Percentiles rank a stretch among this genome's conserved stretches.
Evolutionary conservation across 164 flowering plant genomes (phyloP).

Genomic region (Platanus orientalis): DNA sequence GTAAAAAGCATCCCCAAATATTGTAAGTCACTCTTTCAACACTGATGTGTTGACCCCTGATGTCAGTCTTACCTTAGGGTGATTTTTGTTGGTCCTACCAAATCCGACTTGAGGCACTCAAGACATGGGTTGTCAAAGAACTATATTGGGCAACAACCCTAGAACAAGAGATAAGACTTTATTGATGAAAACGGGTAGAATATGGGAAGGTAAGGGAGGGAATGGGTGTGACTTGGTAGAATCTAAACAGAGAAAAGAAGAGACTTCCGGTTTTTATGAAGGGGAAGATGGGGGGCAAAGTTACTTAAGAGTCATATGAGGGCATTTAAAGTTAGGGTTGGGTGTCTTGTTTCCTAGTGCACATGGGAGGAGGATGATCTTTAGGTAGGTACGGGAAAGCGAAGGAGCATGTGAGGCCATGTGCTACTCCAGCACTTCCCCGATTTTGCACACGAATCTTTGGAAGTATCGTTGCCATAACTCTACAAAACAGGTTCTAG

Average conservation of each 20-base stretch:
- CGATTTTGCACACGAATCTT: slow-evolving; percentile 6
- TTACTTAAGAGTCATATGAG: slow-evolving; percentile 25
- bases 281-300: neutral
- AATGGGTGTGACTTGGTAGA: slow-evolving; percentile 13
- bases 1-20: too few relatives aligned
- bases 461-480: neutral
- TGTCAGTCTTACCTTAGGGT: too few relatives aligned
- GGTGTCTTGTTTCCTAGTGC: slow-evolving; percentile 30
- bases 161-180: neutral
- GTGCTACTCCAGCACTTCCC: slow-evolving; percentile 19
- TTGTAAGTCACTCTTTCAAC: too few relatives aligned
- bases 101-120: neutral
- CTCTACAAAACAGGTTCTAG: slow-evolving; percentile 4
- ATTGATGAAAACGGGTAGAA: neutral
- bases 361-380: slow-evolving; percentile 25
- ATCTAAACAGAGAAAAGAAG: neutral
- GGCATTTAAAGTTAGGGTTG: slow-evolving; percentile 33
- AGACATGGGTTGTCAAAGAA: neutral
- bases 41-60: too few relatives aligned
- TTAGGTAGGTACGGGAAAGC: slow-evolving; percentile 23
- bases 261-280: neutral
- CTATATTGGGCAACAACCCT: too few relatives aligned
- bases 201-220: neutral
- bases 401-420: slow-evolving; percentile 38
- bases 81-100: neutral